Conservation (phyloP, 2,329 filamentous ascomycete genomes). For the Beauveria sp. region DNA sequence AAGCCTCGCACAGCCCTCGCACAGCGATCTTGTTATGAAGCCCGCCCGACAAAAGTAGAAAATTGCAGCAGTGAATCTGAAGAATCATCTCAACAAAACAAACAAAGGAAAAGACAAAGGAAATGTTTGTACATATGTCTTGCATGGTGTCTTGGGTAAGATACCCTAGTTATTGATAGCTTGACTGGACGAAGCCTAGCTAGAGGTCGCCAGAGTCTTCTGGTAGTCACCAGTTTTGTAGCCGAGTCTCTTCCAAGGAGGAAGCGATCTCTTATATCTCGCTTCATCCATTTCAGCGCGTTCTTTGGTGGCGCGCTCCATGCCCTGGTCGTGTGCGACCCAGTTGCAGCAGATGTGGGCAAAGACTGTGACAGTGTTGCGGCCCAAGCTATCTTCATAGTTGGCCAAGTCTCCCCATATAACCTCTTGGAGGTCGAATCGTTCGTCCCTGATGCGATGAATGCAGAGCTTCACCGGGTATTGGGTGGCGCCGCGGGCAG, state of each 20-base stretch:
- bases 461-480: background rate
- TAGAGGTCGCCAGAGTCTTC: too few species aligned
- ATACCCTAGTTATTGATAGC: background rate
- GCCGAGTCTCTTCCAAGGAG: background rate
- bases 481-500: background rate
- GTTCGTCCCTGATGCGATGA: background rate
- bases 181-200: background rate
- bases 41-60: background rate
- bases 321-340: background rate
- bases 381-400: background rate
- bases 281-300: background rate
- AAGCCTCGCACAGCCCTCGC: background rate
- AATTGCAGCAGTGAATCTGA: background rate
- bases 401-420: background rate
- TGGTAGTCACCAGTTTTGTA: background rate
- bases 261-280: background rate
- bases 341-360: background rate
- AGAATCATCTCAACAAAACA: background rate
- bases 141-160: background rate
- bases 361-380: background rate
- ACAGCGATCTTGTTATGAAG: background rate
- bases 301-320: slow-evolving; percentile 14
- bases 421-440: background rate
- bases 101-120: background rate
- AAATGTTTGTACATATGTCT: background rate